These are phyloP conservation scores for Heterococcus sp. DNA, from an alignment of 108 stramenopile species.

Conservation along the genomic window DNA sequence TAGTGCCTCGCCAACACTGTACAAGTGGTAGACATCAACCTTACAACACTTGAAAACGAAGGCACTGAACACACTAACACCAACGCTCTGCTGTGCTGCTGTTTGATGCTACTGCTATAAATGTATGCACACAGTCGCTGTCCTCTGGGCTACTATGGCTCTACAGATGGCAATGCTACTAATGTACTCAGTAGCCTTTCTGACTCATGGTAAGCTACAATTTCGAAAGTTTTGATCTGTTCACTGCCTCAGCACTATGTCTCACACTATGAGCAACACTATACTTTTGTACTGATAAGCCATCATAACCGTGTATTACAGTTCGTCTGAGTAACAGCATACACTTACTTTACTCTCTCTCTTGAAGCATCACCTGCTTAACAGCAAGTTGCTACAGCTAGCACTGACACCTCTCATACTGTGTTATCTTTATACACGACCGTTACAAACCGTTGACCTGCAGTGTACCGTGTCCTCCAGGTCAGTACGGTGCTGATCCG, in stretches of 20 bases:
- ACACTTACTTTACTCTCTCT: too few species aligned
- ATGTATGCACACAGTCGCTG: too few species aligned
- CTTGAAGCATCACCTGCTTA: neutral
- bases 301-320: neutral
- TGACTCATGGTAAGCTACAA: neutral
- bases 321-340: neutral
- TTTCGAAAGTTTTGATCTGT: neutral
- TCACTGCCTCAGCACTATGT: neutral
- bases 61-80: too few species aligned
- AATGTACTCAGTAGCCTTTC: neutral
- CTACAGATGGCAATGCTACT: neutral
- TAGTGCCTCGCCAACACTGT: too few species aligned
- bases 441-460: neutral
- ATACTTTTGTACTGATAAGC: neutral
- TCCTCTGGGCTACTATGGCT: neutral
- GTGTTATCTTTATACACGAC: neutral
- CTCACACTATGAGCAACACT: neutral
- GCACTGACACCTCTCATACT: neutral
- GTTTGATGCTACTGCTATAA: too few species aligned
- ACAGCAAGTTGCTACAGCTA: too few species aligned
- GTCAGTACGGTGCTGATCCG: conserved; percentile 54
- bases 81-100: too few species aligned
- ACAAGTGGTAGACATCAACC: too few species aligned
- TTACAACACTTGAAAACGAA: too few species aligned
- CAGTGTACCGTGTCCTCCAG: conserved; percentile 19